These are phyloP conservation scores for Podospora tetraspora DNA, from an alignment of 495 filamentous ascomycete species.

Conservation along the genomic window DNA sequence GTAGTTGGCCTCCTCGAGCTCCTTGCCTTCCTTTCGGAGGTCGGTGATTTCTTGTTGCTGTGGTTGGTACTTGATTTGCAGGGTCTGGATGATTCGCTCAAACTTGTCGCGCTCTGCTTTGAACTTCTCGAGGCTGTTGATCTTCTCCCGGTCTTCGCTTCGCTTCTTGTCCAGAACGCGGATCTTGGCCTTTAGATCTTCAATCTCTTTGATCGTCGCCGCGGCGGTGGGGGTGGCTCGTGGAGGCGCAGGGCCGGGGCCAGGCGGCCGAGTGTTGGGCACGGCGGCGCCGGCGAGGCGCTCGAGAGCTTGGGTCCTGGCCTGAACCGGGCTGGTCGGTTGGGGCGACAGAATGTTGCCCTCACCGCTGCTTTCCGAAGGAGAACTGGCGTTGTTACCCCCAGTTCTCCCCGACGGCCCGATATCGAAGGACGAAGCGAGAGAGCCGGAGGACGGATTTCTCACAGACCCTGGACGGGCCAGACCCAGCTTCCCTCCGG, in stretches of 20 bases:
- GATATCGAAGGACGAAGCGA: conserved; percentile 27
- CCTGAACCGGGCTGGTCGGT: conserved; percentile 42
- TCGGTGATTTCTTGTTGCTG: conserved; percentile 77
- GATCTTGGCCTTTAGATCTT: conserved; percentile 74
- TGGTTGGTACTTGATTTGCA: conserved; percentile 83
- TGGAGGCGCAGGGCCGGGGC: conserved; percentile 2
- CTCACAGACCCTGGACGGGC: conserved; percentile 32
- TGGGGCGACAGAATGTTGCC: conserved; percentile 39
- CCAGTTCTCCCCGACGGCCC: conserved; percentile 23
- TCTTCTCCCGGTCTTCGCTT: conserved; percentile 78
- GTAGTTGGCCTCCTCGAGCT: conserved; percentile 62
- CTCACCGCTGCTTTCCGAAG: conserved; percentile 35
- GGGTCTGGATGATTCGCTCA: conserved; percentile 82
- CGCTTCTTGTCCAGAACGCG: conserved; percentile 77
- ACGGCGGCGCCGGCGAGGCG: conserved; percentile 36
- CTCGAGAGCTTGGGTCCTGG: conserved; percentile 41
- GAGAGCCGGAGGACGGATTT: conserved; percentile 38
- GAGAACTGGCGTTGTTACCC: conserved; percentile 32
- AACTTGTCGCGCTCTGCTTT: conserved; percentile 80
- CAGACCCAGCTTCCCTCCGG: conserved; percentile 28
- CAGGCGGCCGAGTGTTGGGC: conserved; percentile 27
- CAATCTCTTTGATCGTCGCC: conserved; percentile 59
- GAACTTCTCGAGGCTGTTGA: conserved; percentile 70
- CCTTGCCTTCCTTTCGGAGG: conserved; percentile 68
- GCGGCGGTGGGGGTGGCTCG: conserved; percentile 30